phyloP scores from a whole-genome alignment of 2,329 filamentous ascomycete genomes.

The Penicillium psychrosexuale region DNA sequence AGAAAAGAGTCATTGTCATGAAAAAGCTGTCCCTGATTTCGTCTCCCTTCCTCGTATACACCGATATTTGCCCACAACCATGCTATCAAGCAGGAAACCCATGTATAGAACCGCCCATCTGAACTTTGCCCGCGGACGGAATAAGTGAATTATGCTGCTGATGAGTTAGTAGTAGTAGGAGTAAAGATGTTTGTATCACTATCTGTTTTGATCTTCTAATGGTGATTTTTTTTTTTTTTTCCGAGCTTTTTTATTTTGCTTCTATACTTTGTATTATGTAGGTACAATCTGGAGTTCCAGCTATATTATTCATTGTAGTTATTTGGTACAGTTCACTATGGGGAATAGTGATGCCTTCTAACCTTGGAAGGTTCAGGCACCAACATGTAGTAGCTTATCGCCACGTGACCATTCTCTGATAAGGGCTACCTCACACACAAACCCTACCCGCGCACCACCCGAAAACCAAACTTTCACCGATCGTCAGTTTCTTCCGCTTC shows the following conservation, averaged over 20 bases:
- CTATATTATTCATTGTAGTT: too few relatives aligned
- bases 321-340: too few relatives aligned
- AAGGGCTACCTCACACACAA: conserved; percentile 1
- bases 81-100: conserved; percentile 2
- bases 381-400: not conserved
- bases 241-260: not conserved
- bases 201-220: not conserved
- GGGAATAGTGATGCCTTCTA: not conserved
- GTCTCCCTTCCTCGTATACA: conserved; percentile 18
- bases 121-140: not conserved
- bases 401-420: not conserved
- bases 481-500: conserved; percentile 23
- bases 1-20: conserved; percentile 36
- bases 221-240: not conserved
- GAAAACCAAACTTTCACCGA: conserved; percentile 25
- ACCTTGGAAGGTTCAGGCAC: not conserved
- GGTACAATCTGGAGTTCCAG: not conserved
- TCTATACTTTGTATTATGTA: not conserved
- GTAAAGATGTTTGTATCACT: conserved; percentile 6
- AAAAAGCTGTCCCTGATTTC: conserved; percentile 25
- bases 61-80: conserved; percentile 6
- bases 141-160: conserved; percentile 1
- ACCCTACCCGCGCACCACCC: conserved; percentile 35
- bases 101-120: conserved; percentile 14
- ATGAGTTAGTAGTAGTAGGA: conserved; percentile 4